Percentiles rank a stretch among this genome's conserved stretches.
phyloP scores from a whole-genome alignment of 768 basidiomycete species.

The Hemileccinum impolitum region DNA sequence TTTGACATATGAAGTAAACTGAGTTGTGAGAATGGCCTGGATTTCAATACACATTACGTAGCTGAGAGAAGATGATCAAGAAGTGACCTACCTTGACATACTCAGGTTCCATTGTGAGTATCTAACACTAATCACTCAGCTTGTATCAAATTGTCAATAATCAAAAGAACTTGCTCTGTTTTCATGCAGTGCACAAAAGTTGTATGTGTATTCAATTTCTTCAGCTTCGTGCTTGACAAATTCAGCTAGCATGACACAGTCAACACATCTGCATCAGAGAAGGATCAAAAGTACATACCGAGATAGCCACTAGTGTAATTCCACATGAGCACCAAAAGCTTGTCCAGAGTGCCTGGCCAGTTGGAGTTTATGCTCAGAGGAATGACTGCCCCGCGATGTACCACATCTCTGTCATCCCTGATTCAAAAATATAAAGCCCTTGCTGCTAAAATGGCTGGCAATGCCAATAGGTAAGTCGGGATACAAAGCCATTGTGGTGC shows the following conservation, averaged over 20 bases:
- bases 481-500: constrained; percentile 14
- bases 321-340: constrained; percentile 36
- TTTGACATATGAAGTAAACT: constrained; percentile 37
- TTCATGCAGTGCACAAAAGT: constrained; percentile 24
- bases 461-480: constrained; percentile 20
- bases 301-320: constrained; percentile 46
- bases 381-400: constrained; percentile 44
- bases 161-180: constrained; percentile 16
- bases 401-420: constrained; percentile 41
- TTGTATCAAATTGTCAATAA: neutral
- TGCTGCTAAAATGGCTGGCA: constrained; percentile 20
- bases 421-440: constrained; percentile 42
- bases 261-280: neutral
- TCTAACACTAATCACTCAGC: constrained; percentile 18
- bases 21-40: constrained; percentile 36
- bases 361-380: constrained; percentile 38
- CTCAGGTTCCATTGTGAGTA: constrained; percentile 38
- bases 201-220: constrained; percentile 23
- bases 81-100: constrained; percentile 34
- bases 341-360: constrained; percentile 44
- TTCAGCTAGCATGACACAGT: constrained; percentile 11
- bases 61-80: constrained; percentile 1
- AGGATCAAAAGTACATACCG: constrained; percentile 31
- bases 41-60: neutral
- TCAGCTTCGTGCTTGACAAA: constrained; percentile 7